Base-by-base conservation (phyloP, 1,139 yeast species). In the Arxiozyma telluris region DNA sequence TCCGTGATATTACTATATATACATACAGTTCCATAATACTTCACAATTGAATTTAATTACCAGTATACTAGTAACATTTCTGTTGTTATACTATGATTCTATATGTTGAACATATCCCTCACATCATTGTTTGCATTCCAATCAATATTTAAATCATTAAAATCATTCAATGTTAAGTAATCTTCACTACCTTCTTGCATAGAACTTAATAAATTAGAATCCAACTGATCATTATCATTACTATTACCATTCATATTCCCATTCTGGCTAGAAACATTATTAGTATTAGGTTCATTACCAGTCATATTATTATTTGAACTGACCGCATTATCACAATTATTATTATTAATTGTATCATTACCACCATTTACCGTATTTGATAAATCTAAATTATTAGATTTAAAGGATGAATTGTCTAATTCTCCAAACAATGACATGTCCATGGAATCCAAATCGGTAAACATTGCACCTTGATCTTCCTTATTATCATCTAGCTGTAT, bases 121-220 rank as follows among this genome's bases (percentile, higher is more conserved):
- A 61, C 58, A 43, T 64, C 69, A 11, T 65, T 68, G 12, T 60
- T 58, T 1, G 61, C 64, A 60, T 68, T 52, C 75, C 73, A 64
- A 47, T 68, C 72, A 45, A 69, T 61, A 51, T 68, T 68, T 30
- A 67, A 55, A 53, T 68, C 71, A 54, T 68, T 68, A 54, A 68
- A 66, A 51, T 67, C 70, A 50, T 67, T 68, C 49, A 68, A 57
- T 9, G 71, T 68, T 55, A 68, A 54, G 50, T 68, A 68, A 47
- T 67, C 66, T 20, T 67, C 70, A 41, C 56, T 62, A 50, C 53
- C 59, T 45, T 62, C 64, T 39, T 57, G 62, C 38, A 54, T 39
- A 12, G 58, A 54, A 41, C 56, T 56, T 41, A 52, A 46, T 50
- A 43, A 39, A 44, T 45, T 49, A 17, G 43, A n/a, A 18, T 43